Evolutionary conservation across 805 yeast species (phyloP).

Genomic region (Saturnispora quitensis): DNA sequence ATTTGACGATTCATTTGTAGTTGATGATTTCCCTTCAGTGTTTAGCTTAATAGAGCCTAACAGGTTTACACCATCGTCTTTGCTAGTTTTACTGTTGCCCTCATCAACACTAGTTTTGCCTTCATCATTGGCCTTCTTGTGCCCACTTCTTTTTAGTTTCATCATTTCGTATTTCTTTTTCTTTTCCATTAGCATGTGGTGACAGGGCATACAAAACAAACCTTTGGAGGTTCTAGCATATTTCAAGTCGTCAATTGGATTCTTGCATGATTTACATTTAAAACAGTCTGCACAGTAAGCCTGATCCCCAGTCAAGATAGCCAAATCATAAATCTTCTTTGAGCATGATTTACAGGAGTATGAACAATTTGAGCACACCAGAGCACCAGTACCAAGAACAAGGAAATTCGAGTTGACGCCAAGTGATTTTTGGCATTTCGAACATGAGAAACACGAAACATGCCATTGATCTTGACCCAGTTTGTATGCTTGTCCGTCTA

Average conservation of each 20-base stretch:
- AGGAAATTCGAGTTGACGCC: constrained; percentile 86
- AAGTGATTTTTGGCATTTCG: constrained; percentile 66
- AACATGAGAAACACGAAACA: constrained; percentile 82
- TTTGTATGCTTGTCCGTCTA: constrained; percentile 92
- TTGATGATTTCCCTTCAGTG: background rate
- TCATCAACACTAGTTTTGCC: background rate
- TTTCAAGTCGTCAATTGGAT: constrained; percentile 75
- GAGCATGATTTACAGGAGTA: constrained; percentile 81
- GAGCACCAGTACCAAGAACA: constrained; percentile 85
- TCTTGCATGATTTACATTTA: constrained; percentile 80
- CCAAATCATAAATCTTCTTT: constrained; percentile 83
- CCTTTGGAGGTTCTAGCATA: constrained; percentile 94
- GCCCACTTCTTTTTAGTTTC: constrained; percentile 24
- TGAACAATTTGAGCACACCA: constrained; percentile 88
- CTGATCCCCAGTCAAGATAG: constrained; percentile 89
- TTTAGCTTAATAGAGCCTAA: background rate
- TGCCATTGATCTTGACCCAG: constrained; percentile 96
- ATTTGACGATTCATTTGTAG: background rate
- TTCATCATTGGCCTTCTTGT: constrained; percentile 3
- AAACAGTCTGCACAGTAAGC: constrained; percentile 91
- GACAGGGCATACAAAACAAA: constrained; percentile 86
- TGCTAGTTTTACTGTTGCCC: background rate
- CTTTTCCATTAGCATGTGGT: constrained; percentile 69
- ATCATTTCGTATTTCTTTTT: constrained; percentile 54
- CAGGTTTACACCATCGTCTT: background rate